Evolutionary conservation across 805 yeast genomes (phyloP), one percentile per base, ranked within the genome.

Genomic region (Ogataea chonburiensis): DNA sequence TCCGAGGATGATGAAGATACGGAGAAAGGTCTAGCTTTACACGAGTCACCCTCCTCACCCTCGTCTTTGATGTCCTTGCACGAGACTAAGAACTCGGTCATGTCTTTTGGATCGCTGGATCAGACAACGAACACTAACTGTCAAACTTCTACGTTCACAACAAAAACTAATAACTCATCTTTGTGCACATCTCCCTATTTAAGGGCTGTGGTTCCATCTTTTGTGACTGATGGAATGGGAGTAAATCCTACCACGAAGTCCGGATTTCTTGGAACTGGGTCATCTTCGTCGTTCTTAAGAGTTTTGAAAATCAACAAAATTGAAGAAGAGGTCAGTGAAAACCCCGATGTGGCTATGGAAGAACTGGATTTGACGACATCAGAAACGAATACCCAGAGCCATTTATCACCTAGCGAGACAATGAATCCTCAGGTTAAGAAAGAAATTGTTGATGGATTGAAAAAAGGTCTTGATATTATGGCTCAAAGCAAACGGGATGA

Each of bases 221-320:
- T 37, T 14, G 31, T 37, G 3, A 54, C 63, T 32, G 85, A 80
- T 54, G 84, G 85, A 8, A 79, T 80, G 85, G 84, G 81, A 0
- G 82, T 80, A 1, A 69, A 74, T 31, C 73, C 78, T 17, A 47
- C 53, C 16, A 34, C 53, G 13, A 60, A 58, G 27, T 71, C 72
- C 18, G 86, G 87, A 0, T 80, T 76, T 52, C 75, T 75, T 46
- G 88, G 88, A 2, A 70, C 73, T 9, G 82, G 79, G 7, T 78
- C 87, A 4, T 68, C 77, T 40, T 71, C 81, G 2, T 74, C 75
- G 6, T 60, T 77, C 13, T 55, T 81, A 27, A 43, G 58, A 33
- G 58, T 58, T 6, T 55, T 58, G 55, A 60, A 56, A 39, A 60
- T 60, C 7, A 56, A 57, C 38, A 56, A 54, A 24, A 40, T 52